Evolutionary conservation across 2,329 filamentous ascomycete genomes (phyloP).

Genomic region (Neocatenulostroma microsporum): DNA sequence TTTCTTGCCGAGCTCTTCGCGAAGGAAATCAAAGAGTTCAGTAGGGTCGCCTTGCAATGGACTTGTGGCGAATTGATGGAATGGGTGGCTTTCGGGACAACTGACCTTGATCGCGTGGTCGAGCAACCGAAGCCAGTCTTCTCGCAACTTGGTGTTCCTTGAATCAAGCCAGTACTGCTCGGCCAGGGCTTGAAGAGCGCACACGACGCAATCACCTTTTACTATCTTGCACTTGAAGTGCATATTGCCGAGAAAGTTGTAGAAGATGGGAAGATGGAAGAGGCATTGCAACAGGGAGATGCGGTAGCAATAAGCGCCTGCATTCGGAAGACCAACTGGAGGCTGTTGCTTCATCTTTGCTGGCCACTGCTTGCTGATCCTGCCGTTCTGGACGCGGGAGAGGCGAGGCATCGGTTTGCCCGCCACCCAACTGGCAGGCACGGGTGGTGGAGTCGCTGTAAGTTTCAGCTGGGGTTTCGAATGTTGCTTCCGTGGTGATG

Average conservation of each 20-base stretch:
- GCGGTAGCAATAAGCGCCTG: constrained; percentile 8
- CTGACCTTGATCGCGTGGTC: no score
- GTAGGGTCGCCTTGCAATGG: constrained; percentile 11
- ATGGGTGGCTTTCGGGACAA: no score
- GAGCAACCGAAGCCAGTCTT: no score
- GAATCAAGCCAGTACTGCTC: constrained; percentile 8
- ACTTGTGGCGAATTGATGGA: no score
- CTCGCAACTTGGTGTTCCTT: no score
- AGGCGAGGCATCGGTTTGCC: no score
- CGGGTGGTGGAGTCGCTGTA: no score
- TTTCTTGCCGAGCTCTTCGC: no score
- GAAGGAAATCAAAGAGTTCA: constrained; percentile 7
- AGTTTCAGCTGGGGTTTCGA: no score
- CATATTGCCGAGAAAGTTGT: constrained; percentile 1
- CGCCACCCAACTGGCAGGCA: no score
- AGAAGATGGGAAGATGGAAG: constrained; percentile 2
- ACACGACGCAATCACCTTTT: constrained; percentile 7
- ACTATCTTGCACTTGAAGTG: neutral
- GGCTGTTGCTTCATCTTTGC: neutral
- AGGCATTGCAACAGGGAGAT: constrained; percentile 6
- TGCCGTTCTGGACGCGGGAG: no score
- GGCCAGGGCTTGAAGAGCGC: constrained; percentile 8
- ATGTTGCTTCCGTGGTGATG: no score
- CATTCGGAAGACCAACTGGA: constrained; percentile 5
- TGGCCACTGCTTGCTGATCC: neutral